A percentile compares a stretch with the other conserved stretches of the same genome.
Conservation (phyloP, 139 green algal genomes). For the Haematococcus lacustris region DNA sequence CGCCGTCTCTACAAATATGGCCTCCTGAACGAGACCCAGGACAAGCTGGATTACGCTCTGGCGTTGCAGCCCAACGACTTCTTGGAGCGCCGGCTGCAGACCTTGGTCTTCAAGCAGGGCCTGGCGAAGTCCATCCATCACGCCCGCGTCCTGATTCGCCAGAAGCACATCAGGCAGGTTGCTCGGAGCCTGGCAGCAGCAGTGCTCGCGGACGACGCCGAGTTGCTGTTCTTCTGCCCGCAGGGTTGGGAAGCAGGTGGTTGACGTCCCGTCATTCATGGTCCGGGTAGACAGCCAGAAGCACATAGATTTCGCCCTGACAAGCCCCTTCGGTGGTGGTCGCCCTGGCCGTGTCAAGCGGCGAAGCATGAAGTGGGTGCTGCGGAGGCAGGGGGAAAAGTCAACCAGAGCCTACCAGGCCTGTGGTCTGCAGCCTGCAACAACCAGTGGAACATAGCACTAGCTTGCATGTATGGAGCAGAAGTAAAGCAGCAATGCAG, state of each 20-base stretch:
- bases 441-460: too few relatives aligned
- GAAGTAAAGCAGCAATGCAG: too few relatives aligned
- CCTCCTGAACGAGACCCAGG: constrained; percentile 89
- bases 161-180: constrained; percentile 98
- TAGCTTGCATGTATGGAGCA: too few relatives aligned
- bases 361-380: constrained; percentile 21
- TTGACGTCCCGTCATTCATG: constrained; percentile 97
- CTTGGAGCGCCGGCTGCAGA: constrained; percentile 89
- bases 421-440: too few relatives aligned
- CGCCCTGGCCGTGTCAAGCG: constrained; percentile 92
- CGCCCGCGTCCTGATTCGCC: constrained; percentile 93
- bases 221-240: too few relatives aligned
- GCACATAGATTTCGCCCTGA: constrained; percentile 99
- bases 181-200: too few relatives aligned
- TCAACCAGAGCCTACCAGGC: too few relatives aligned
- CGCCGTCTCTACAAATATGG: constrained; percentile 96
- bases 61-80: constrained; percentile 86
- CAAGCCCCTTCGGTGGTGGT: constrained; percentile 93
- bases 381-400: too few relatives aligned
- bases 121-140: constrained; percentile 99
- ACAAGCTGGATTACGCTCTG: constrained; percentile 99
- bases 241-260: constrained; percentile 99
- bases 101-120: constrained; percentile 98
- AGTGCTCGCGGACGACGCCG: too few relatives aligned
- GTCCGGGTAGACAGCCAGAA: constrained; percentile 98